phyloP scores from a whole-genome alignment of 139 green algal species.

The Picochlorum sp. region DNA sequence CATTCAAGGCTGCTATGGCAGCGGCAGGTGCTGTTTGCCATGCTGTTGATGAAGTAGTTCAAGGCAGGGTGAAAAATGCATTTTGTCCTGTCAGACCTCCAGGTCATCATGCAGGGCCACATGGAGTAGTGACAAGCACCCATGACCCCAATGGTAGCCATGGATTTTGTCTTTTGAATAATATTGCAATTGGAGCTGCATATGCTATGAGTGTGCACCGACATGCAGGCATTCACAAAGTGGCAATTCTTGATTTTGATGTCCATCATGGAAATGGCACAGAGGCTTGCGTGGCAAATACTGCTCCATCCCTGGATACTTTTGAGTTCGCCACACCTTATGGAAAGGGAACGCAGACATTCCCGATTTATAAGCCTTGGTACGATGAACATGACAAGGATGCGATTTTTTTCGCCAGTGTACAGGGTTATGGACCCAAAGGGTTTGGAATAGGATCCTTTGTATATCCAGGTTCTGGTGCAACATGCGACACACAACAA shows the following conservation, averaged over 20 bases:
- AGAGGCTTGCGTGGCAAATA: conserved; percentile 35
- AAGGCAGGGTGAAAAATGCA: conserved; percentile 45
- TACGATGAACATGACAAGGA: conserved; percentile 64
- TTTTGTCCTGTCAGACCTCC: conserved; percentile 85
- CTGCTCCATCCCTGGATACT: conserved; percentile 17
- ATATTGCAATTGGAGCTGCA: conserved; percentile 77
- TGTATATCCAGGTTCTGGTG: conserved; percentile 76
- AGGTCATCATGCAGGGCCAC: conserved; percentile 76
- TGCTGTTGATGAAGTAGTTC: conserved; percentile 60
- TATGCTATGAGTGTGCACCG: conserved; percentile 76
- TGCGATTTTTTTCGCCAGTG: conserved; percentile 81
- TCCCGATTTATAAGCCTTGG: conserved; percentile 74
- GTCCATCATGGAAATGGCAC: conserved; percentile 93
- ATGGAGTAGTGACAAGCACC: conserved; percentile 43
- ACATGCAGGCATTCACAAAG: conserved; percentile 44
- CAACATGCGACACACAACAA: conserved; percentile 52
- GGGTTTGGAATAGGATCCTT: conserved; percentile 13
- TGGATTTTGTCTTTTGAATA: conserved; percentile 94
- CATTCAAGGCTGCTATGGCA: conserved; percentile 57
- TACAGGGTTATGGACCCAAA: conserved; percentile 62
- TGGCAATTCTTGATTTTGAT: conserved; percentile 89
- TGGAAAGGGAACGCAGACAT: conserved; percentile 56
- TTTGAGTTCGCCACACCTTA: conserved; percentile 50
- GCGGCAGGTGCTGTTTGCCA: conserved; percentile 57
- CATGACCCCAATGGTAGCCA: conserved; percentile 45